Conservation (phyloP, 768 basidiomycete genomes). For the Naganishia kalamii region DNA sequence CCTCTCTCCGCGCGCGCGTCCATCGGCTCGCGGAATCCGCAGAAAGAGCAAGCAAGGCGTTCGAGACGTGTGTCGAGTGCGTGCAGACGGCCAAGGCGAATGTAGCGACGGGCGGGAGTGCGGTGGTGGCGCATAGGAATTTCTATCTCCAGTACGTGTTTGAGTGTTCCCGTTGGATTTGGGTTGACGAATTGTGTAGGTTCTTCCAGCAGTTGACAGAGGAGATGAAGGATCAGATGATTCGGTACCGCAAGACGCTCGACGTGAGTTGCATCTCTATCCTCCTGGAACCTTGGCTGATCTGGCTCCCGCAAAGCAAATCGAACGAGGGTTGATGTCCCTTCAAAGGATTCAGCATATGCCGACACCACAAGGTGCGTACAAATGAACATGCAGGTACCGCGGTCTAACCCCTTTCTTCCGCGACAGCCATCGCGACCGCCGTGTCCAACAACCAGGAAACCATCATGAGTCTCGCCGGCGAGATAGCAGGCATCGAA, state of each 20-base stretch:
- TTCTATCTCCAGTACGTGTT: conserved; percentile 16
- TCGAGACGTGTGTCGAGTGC: conserved; percentile 17
- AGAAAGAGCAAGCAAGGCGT: conserved; percentile 4
- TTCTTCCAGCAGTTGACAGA: conserved; percentile 19
- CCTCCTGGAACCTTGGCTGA: no score
- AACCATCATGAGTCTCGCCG: conserved; percentile 23
- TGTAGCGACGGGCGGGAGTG: conserved; percentile 13
- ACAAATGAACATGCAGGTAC: not conserved
- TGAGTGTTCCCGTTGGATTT: not conserved
- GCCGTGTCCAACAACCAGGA: conserved; percentile 26
- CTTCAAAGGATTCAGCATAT: conserved; percentile 13
- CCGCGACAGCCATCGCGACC: conserved; percentile 20
- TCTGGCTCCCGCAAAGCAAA: conserved; percentile 24
- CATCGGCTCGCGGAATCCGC: conserved; percentile 11
- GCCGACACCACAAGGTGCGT: conserved; percentile 21
- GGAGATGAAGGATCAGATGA: conserved; percentile 23
- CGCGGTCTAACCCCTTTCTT: not conserved
- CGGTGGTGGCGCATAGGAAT: conserved; percentile 10
- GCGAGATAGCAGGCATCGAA: conserved; percentile 18
- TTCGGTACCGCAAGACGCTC: conserved; percentile 9
- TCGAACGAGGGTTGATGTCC: conserved; percentile 20
- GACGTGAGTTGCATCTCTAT: conserved; percentile 18
- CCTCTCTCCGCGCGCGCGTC: conserved; percentile 1
- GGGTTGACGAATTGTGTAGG: not conserved
- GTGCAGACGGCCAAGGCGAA: conserved; percentile 14